Base-by-base conservation (phyloP, 305 asterid species). In the Fraxinus albicans region DNA sequence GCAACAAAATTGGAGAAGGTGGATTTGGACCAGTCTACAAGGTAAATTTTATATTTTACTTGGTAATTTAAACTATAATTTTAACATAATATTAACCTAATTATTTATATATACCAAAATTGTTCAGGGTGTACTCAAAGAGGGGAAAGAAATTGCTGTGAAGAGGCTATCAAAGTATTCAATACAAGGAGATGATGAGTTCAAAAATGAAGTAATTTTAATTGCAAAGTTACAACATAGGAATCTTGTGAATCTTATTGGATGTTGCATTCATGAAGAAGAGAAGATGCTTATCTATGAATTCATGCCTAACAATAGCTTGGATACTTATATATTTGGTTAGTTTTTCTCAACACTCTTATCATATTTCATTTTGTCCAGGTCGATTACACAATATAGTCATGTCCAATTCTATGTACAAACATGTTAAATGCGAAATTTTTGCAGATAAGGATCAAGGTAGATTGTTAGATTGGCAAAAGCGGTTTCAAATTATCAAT, bases 11-110 rank as follows among this genome's bases (percentile, higher is more conserved):
- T 42, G 83, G 83, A 15, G 77, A 80, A 40, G 77, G 83, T 8
- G 83, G 83, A 25, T 69, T 80, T 69, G 82, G 82, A 25, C 82
- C 69, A 10, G 77, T 79, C 12, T 79, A 67, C 69, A 79, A 79
- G 82, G 82, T 67, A 78, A 29, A 58, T 78, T 7, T 6, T 29
- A 4, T 13, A 69, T 4, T 27, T 12, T 12, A 31, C 15, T 21
- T 8, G 13, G 31, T 8, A 21, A 23, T 63, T 5, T n/a, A 6
- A 55, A 53, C 25, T 17, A 53, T 53, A 21, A 63, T 25, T 21
- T 0, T 47, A 47, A 47, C 19, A 15, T 50, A 50, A 15, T 50
- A 50, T 50, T 4, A 50, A 50, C 21, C 8, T 2, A 50, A 50
- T 50, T 50, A 13, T 47, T 47, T 47, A 15, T 47, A 13, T 47